phyloP scores from a whole-genome alignment of 345 rosid species.

The Rhodamnia argentea region DNA sequence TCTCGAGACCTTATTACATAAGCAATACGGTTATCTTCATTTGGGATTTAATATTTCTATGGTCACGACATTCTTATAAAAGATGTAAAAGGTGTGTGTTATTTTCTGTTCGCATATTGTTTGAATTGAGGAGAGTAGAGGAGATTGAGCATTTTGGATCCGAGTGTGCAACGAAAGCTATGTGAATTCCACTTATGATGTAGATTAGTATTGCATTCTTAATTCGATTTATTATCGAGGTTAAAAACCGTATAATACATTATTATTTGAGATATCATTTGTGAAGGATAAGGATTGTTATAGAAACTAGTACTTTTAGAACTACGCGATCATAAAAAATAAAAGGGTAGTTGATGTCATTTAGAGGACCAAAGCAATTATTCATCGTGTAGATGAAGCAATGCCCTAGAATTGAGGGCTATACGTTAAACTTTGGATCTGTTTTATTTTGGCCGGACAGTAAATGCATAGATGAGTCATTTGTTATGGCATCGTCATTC shows the following conservation, averaged over 20 bases:
- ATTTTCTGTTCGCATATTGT: neutral
- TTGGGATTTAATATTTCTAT: neutral
- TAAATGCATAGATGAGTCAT: neutral
- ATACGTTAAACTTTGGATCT: no score
- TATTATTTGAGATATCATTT: no score
- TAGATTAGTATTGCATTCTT: neutral
- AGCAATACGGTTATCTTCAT: neutral
- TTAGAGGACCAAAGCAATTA: no score
- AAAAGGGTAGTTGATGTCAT: no score
- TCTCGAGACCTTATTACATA: neutral
- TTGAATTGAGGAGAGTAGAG: neutral
- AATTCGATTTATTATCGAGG: neutral
- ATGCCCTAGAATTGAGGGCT: no score
- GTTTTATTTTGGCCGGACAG: no score
- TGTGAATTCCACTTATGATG: neutral
- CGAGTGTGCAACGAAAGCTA: neutral
- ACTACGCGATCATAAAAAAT: no score
- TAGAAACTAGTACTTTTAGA: no score
- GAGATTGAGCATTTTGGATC: neutral
- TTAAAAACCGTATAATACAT: no score
- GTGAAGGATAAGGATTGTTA: no score
- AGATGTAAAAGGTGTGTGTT: neutral
- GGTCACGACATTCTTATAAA: neutral
- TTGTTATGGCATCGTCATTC: neutral
- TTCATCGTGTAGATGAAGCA: no score